A percentile compares a stretch with the other conserved stretches of the same genome.
These are phyloP conservation scores for Mucor circinelloides DNA, from an alignment of 371 early-diverging fungal species.

Conservation along the genomic window DNA sequence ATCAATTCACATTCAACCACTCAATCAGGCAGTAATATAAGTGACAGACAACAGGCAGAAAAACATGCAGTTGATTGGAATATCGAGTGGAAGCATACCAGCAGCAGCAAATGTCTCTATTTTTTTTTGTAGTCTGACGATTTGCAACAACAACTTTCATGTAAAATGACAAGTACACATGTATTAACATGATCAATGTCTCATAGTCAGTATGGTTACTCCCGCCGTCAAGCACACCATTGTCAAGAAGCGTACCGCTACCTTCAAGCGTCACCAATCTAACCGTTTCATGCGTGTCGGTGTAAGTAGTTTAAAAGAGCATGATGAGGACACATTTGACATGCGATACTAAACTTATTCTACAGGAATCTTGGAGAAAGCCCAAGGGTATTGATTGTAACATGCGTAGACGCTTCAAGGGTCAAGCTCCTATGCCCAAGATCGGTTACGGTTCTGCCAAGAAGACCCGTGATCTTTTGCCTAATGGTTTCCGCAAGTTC, in stretches of 20 bases:
- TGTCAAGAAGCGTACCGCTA: conserved; percentile 98
- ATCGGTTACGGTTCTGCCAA: conserved; percentile 99
- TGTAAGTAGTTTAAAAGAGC: conserved; percentile 55
- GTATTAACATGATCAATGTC: background rate
- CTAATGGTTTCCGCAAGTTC: conserved; percentile 99
- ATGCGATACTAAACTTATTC: too few relatives aligned
- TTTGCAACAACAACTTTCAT: background rate
- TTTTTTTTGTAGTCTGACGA: too few relatives aligned
- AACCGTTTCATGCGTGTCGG: conserved; percentile 97
- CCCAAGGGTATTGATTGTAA: conserved; percentile 99
- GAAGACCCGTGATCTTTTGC: conserved; percentile 95
- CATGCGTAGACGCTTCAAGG: conserved; percentile 97
- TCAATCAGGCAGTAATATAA: too few relatives aligned
- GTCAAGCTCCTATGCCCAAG: conserved; percentile 98
- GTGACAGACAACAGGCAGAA: too few relatives aligned
- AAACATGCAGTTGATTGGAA: too few relatives aligned
- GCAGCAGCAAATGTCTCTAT: too few relatives aligned
- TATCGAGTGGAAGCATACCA: too few relatives aligned
- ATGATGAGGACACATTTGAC: too few relatives aligned
- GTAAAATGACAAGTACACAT: background rate
- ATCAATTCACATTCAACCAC: too few relatives aligned
- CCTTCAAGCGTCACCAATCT: conserved; percentile 98
- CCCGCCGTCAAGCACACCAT: conserved; percentile 91
- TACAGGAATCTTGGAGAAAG: conserved; percentile 98
- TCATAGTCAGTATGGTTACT: conserved; percentile 70